A percentile compares a stretch with the other conserved stretches of the same genome.
These are phyloP conservation scores for Podospora sp. DNA, from an alignment of 495 filamentous ascomycete genomes.

Conservation along the genomic window DNA sequence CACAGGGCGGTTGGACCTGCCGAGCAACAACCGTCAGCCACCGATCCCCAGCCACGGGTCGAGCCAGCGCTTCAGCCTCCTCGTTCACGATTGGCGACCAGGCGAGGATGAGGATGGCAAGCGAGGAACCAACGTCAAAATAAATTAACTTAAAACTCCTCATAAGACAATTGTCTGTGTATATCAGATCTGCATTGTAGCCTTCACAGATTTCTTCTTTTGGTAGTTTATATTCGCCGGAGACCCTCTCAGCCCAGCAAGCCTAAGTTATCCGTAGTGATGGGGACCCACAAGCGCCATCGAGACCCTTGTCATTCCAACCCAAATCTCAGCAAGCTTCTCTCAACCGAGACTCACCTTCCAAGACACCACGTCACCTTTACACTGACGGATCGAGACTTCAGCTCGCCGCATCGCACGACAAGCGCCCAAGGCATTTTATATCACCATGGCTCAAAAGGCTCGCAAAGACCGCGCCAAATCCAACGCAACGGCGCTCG, in stretches of 20 bases:
- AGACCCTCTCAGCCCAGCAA: not conserved
- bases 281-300: not conserved
- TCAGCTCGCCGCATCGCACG: not conserved
- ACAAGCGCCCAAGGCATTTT: not conserved
- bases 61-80: not conserved
- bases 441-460: conserved; percentile 70
- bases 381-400: not conserved
- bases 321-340: conserved; percentile 6
- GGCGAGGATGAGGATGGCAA: not conserved
- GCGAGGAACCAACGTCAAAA: not conserved
- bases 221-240: not conserved
- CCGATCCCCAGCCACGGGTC: conserved; percentile 27
- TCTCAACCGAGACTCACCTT: conserved; percentile 1
- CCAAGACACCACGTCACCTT: conserved; percentile 16
- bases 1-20: conserved; percentile 21
- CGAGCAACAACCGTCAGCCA: conserved; percentile 30
- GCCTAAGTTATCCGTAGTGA: not conserved
- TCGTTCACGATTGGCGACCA: conserved; percentile 3
- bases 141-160: not conserved
- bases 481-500: conserved; percentile 72
- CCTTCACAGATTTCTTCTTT: not conserved
- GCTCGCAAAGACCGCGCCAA: conserved; percentile 88
- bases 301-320: not conserved
- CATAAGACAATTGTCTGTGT: not conserved
- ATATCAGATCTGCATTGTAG: not conserved